Base-by-base conservation (phyloP, 202 grass and related monocot species). In the Panicum hallii region DNA sequence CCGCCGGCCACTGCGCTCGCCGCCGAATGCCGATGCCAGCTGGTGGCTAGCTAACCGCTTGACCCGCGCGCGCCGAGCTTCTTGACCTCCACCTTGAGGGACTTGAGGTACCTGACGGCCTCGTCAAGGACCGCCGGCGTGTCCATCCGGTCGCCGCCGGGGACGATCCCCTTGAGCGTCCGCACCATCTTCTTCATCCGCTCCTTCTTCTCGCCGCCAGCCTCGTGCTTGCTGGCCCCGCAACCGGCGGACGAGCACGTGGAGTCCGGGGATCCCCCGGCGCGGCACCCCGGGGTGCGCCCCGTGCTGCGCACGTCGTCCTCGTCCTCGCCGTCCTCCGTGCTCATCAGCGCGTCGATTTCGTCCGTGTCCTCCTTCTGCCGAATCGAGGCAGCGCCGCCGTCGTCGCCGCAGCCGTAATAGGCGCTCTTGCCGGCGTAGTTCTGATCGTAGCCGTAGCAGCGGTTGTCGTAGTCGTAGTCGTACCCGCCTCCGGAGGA, bases 181-280 rank as follows among this genome's bases (percentile, higher is more conserved):
- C 92, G 84, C 61, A 98, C 88, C 96, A 98, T 98, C 92, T 95
- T 98, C 93, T 98, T 98, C 91, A 98, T 91, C 70, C 91, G 90
- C 4, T 95, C 93, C 65, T 92, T 94, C 78, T 82, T 96, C 71
- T 77, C 82, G 44, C 78, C 42, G 17, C 48, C 46, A 7, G 20
- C 1, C 66, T 43, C 19, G 34, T n/a, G 17, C 38, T 22, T 40
- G 42, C 83, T n/a, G 17, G 5, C 53, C 17, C 52, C 52, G 1
- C 7, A 85, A 13, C 88, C 82, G 13, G 87, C 82, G 13, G 87
- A 94, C 6, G 92, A 94, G 84, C 88, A 91, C 53, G 92, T 89
- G 30, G 89, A 91, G 64, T 94, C 91, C 28, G 91, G 91, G 9
- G 92, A 94, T 20, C 82, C 69, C 2, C 81, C 89, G 1, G 60